phyloP scores from a whole-genome alignment of 1,284 basidiomycete species.

The Mycena sp. region DNA sequence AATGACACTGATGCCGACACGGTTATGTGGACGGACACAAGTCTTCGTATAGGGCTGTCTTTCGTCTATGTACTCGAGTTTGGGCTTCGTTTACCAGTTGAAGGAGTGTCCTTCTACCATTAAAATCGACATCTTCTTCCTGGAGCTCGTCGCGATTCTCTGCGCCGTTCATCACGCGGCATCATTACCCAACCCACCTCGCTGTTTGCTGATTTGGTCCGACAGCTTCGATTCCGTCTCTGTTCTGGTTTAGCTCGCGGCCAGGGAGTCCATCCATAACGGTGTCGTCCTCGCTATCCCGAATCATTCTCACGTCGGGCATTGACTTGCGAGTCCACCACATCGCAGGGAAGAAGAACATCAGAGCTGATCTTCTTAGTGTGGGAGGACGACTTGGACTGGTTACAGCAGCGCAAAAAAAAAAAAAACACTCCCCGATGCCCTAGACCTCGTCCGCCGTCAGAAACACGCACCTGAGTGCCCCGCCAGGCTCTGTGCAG shows the following conservation, averaged over 20 bases:
- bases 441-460: too few relatives aligned
- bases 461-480: too few relatives aligned
- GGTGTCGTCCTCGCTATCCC: constrained; percentile 17
- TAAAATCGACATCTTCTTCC: too few relatives aligned
- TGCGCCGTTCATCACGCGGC: constrained; percentile 14
- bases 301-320: too few relatives aligned
- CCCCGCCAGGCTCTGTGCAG: too few relatives aligned
- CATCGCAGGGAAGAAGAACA: too few relatives aligned
- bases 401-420: too few relatives aligned
- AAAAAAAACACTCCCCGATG: too few relatives aligned
- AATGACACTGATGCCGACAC: constrained; percentile 27
- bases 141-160: constrained; percentile 32
- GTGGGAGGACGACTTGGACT: too few relatives aligned
- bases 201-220: constrained; percentile 14
- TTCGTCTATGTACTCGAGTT: constrained; percentile 25
- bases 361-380: too few relatives aligned
- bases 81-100: constrained; percentile 24
- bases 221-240: constrained; percentile 26
- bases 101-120: neutral
- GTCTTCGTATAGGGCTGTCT: constrained; percentile 17
- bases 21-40: constrained; percentile 34
- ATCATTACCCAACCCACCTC: constrained; percentile 13
- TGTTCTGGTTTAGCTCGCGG: neutral
- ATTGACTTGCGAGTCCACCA: too few relatives aligned
- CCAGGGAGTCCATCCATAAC: constrained; percentile 21